Percentiles rank a stretch among this genome's conserved stretches.
Conservation (phyloP, 306 rosid genomes). For the Cucurbita moschata region DNA sequence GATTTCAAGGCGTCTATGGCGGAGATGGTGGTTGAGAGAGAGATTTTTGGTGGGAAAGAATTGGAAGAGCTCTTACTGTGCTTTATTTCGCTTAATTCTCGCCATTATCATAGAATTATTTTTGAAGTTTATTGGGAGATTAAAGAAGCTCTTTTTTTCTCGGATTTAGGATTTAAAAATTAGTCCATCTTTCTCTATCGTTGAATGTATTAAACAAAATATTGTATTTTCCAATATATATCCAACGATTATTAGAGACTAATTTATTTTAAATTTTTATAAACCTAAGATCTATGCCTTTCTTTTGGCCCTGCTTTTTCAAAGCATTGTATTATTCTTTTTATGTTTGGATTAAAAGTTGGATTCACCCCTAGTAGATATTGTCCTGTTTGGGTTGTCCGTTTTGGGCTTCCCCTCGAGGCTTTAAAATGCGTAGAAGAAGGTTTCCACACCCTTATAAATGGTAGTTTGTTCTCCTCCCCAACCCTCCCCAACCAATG, state of each 20-base stretch:
- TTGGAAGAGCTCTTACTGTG: constrained; percentile 80
- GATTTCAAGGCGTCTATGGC: constrained; percentile 87
- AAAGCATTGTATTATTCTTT: background rate
- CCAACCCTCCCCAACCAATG: too few relatives aligned
- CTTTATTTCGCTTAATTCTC: constrained; percentile 61
- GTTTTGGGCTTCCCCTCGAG: too few relatives aligned
- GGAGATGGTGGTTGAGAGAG: constrained; percentile 86
- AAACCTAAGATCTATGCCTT: background rate
- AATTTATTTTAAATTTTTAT: too few relatives aligned
- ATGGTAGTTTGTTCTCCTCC: too few relatives aligned
- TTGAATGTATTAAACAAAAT: background rate
- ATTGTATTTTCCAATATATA: background rate
- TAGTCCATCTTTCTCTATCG: background rate
- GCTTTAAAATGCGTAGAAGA: too few relatives aligned
- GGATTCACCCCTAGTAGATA: background rate
- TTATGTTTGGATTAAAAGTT: background rate
- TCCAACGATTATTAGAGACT: background rate
- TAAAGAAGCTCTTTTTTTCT: constrained; percentile 68
- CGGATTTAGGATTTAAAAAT: constrained; percentile 25
- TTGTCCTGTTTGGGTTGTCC: too few relatives aligned
- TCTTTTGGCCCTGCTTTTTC: background rate
- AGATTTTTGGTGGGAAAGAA: constrained; percentile 50
- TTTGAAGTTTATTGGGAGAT: constrained; percentile 74
- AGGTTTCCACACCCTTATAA: too few relatives aligned
- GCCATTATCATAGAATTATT: constrained; percentile 55